A percentile compares a stretch with the other conserved stretches of the same genome.
These are phyloP conservation scores for Bruguiera gymnorhiza DNA, from an alignment of 345 rosid genomes.

Conservation along the genomic window DNA sequence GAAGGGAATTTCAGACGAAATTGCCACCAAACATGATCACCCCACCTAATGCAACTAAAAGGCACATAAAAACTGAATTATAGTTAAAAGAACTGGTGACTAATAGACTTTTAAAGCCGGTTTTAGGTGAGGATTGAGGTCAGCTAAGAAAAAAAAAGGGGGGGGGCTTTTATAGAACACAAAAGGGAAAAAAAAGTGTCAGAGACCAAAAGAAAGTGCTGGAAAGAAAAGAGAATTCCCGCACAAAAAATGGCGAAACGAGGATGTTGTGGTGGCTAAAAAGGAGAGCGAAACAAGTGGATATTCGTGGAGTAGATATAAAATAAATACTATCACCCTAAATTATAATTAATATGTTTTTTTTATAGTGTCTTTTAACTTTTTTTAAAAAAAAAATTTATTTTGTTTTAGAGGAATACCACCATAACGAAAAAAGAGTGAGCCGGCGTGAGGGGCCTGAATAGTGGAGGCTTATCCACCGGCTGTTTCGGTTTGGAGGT, in stretches of 20 bases:
- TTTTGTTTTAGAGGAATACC: too few relatives aligned
- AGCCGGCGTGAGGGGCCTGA: background rate
- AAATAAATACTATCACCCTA: too few relatives aligned
- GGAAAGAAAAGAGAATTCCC: constrained; percentile 37
- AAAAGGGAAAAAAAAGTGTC: background rate
- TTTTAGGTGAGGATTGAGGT: constrained; percentile 13
- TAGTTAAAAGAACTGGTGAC: background rate
- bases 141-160: constrained; percentile 6
- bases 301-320: too few relatives aligned
- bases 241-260: constrained; percentile 25
- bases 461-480: constrained; percentile 14
- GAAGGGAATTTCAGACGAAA: constrained; percentile 28
- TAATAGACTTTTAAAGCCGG: background rate
- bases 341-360: too few relatives aligned
- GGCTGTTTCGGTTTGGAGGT: constrained; percentile 32
- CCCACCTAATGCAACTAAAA: constrained; percentile 40
- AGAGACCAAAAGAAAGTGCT: constrained; percentile 32
- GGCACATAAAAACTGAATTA: background rate
- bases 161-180: background rate
- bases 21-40: constrained; percentile 43
- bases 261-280: background rate
- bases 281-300: background rate
- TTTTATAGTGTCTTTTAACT: too few relatives aligned
- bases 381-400: fast-evolving
- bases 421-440: too few relatives aligned